Evolutionary conservation across 352 stramenopile species (phyloP), one percentile per base, ranked within the genome.

Genomic region (Globisporangium mamillatum): DNA sequence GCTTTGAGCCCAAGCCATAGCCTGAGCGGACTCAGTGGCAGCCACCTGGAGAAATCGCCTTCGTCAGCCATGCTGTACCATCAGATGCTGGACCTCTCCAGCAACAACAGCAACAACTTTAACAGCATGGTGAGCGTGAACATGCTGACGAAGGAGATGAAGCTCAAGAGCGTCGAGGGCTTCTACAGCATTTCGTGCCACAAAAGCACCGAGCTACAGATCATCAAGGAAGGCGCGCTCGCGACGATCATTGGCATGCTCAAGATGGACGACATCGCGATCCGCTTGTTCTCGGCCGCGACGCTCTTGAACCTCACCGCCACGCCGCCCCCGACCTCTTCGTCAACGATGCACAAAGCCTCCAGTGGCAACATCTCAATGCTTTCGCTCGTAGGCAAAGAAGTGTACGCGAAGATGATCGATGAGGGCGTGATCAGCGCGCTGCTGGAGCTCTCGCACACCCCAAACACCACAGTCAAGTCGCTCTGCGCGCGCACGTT

Each of bases 151-250:
- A 79, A 80, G 14, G 85, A 94, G 16, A 86, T 88, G 75, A 93
- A 93, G 63, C 69, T 93, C 60, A 90, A 90, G 63, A 89, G 82
- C 50, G 73, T 86, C 27, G 86, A 95, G 60, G 86, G 88, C 0
- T 65, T 95, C 16, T 94, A 93, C 63, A 92, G 84, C 61, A 82
- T 95, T 27, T 95, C 88, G 14, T 93, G 76, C 55, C 81, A 90
- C 55, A 77, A 76, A 22, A 85, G 81, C n/a, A 91, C 89, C 59
- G 88, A 97, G 65, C 60, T 74, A 20, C 83, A 93, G 61, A 76
- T 96, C 25, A 72, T 97, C 1, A 74, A 76, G 3, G 86, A 94
- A 71, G 81, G 81, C 41, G 84, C 83, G 22, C 68, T 94, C 14
- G 61, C 73, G 20, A 92, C 85, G 8, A 74, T 94, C 60, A 75